Percentiles rank a stretch among this genome's conserved stretches.
Conservation (phyloP, 169 alveolate genomes). For the Cryptosporidium ryanae region DNA sequence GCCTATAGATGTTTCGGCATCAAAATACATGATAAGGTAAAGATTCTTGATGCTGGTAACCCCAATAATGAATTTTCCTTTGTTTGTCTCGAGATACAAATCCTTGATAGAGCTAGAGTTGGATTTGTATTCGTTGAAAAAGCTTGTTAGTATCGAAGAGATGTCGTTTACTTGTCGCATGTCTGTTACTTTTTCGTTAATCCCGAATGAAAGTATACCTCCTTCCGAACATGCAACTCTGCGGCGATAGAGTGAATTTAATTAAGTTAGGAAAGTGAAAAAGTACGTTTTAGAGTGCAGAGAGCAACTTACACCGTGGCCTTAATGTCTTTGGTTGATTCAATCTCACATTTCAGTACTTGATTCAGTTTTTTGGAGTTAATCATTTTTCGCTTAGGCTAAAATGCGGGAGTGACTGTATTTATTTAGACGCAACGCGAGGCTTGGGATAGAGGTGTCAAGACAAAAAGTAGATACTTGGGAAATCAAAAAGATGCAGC, state of each 20-base stretch:
- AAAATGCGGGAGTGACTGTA: not conserved
- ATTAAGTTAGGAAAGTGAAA: not conserved
- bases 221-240: constrained; percentile 46
- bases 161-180: constrained; percentile 1
- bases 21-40: constrained; percentile 44
- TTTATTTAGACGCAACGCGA: too few relatives aligned
- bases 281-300: too few relatives aligned
- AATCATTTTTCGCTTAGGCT: constrained; percentile 16
- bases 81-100: constrained; percentile 30
- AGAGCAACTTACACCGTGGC: constrained; percentile 55
- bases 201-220: constrained; percentile 40
- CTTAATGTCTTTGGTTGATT: not conserved
- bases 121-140: constrained; percentile 50
- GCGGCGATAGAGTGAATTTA: not conserved
- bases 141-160: constrained; percentile 28
- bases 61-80: constrained; percentile 67
- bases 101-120: not conserved
- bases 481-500: too few relatives aligned
- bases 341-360: constrained; percentile 18
- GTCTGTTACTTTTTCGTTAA: not conserved
- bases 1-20: constrained; percentile 35
- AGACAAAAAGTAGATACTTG: too few relatives aligned
- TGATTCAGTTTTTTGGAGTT: constrained; percentile 34
- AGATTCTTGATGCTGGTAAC: not conserved
- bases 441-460: too few relatives aligned